These are phyloP conservation scores for Geotrichum candidum DNA, from an alignment of 1,139 yeast species.

Conservation along the genomic window DNA sequence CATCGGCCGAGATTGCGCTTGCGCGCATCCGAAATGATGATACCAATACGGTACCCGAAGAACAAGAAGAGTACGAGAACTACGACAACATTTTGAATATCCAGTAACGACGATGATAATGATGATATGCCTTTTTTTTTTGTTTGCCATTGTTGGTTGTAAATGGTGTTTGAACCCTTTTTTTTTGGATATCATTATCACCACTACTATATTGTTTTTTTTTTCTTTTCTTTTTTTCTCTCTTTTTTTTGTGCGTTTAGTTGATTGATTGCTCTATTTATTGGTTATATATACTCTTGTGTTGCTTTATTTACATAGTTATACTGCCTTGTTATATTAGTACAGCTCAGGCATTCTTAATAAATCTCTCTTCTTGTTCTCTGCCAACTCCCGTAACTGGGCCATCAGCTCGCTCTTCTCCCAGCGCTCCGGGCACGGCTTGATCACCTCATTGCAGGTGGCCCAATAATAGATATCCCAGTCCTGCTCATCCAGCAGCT, in stretches of 20 bases:
- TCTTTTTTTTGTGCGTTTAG: background rate
- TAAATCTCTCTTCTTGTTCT: slow-evolving; percentile 64
- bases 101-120: slow-evolving; percentile 5
- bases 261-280: background rate
- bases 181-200: background rate
- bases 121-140: slow-evolving; percentile 17
- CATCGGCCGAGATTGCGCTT: slow-evolving; percentile 75
- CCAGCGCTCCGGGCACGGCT: slow-evolving; percentile 88
- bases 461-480: slow-evolving; percentile 99
- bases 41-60: slow-evolving; percentile 61
- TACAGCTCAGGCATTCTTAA: slow-evolving; percentile 76
- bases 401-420: slow-evolving; percentile 56
- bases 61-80: slow-evolving; percentile 30
- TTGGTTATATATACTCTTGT: background rate
- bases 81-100: background rate
- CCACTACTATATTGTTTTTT: background rate
- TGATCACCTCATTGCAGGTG: slow-evolving; percentile 68
- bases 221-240: background rate
- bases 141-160: background rate
- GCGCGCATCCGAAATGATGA: slow-evolving; percentile 44
- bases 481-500: slow-evolving; percentile 82
- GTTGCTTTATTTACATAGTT: background rate
- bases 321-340: background rate
- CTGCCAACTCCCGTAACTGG: slow-evolving; percentile 65
- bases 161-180: background rate